Conservation (phyloP, 768 basidiomycete genomes). For the Tylopilus felleus region DNA sequence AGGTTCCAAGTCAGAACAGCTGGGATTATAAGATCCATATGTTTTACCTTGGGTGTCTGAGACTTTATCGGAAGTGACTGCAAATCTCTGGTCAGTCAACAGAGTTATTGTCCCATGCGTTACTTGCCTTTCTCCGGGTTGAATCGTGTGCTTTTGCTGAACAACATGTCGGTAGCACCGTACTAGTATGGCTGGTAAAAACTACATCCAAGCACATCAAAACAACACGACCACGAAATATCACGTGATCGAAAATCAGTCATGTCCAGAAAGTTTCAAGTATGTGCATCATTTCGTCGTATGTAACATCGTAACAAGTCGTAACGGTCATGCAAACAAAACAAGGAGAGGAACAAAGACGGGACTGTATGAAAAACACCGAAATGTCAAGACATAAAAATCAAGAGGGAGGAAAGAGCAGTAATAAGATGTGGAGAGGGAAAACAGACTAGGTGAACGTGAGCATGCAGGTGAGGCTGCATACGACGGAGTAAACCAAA, state of each 20-base stretch:
- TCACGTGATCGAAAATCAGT: constrained; percentile 27
- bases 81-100: background rate
- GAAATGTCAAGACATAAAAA: constrained; percentile 10
- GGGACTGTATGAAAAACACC: constrained; percentile 1
- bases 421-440: constrained; percentile 2
- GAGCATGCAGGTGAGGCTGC: constrained; percentile 3
- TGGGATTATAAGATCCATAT: background rate
- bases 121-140: constrained; percentile 13
- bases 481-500: background rate
- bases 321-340: constrained; percentile 25
- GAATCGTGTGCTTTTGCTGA: constrained; percentile 45
- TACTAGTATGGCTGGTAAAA: background rate
- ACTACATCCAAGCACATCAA: constrained; percentile 17
- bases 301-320: constrained; percentile 29
- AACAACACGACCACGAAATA: constrained; percentile 21
- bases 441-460: background rate
- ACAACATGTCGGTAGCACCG: constrained; percentile 30
- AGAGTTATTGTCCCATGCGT: no score
- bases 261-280: background rate
- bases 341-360: constrained; percentile 7
- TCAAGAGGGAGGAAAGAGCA: constrained; percentile 6
- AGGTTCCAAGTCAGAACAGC: background rate
- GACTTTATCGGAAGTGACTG: constrained; percentile 33
- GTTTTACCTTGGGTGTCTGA: constrained; percentile 41
- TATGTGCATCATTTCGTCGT: constrained; percentile 25